Evolutionary conservation across 495 filamentous ascomycete species (phyloP).

Genomic region (Xanthoparmelia taractica): DNA sequence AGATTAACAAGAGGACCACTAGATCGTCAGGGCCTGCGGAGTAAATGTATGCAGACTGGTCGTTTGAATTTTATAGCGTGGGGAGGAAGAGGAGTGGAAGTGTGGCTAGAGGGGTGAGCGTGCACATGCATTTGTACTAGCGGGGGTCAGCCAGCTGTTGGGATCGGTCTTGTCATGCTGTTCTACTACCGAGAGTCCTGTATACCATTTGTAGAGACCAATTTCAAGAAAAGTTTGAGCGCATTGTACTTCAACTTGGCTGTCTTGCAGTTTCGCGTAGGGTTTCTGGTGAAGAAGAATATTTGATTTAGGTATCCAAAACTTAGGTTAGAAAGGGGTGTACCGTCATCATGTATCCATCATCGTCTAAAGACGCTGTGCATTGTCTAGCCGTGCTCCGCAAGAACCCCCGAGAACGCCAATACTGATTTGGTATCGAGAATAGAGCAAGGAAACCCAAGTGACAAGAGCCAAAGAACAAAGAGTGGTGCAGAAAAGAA

Average conservation of each 20-base stretch:
- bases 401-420: constrained; percentile 6
- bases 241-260: neutral
- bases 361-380: neutral
- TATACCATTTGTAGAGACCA: neutral
- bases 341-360: constrained; percentile 1
- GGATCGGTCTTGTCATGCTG: neutral
- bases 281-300: neutral
- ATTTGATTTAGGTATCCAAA: neutral
- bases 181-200: neutral
- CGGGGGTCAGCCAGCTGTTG: neutral
- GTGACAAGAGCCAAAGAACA: neutral
- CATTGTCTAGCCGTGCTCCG: constrained; percentile 1
- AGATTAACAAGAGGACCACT: constrained; percentile 55
- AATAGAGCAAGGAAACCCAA: neutral
- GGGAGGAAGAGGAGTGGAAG: neutral
- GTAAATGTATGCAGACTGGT: constrained; percentile 2
- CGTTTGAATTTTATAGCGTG: neutral
- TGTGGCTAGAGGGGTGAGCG: neutral
- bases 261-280: neutral
- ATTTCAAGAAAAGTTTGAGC: neutral
- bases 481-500: neutral
- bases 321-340: neutral
- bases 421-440: constrained; percentile 13
- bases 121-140: neutral
- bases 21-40: constrained; percentile 44